A percentile compares a stretch with the other conserved stretches of the same genome.
These are phyloP conservation scores for Avicennia marina DNA, from an alignment of 257 asterid species.

Conservation along the genomic window DNA sequence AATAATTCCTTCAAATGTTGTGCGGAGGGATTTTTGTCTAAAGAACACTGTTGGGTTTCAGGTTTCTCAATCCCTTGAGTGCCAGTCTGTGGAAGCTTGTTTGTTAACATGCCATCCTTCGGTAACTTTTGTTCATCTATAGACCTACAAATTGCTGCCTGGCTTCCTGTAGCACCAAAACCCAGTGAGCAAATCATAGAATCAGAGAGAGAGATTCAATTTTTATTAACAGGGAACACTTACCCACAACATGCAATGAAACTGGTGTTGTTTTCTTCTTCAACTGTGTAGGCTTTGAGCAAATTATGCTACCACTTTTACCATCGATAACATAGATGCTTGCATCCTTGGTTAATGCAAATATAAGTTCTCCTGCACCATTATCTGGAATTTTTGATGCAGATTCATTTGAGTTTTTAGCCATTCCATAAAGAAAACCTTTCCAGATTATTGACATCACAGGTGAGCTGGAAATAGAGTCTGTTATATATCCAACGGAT, in stretches of 20 bases:
- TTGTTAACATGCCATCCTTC: constrained; percentile 28
- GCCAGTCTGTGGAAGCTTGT: constrained; percentile 32
- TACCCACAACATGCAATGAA: constrained; percentile 80
- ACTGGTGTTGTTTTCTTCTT: constrained; percentile 60
- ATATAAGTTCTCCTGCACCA: constrained; percentile 36
- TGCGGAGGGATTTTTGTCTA: constrained; percentile 29
- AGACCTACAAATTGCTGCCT: constrained; percentile 22
- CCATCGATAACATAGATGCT: constrained; percentile 49
- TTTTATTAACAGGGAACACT: constrained; percentile 29
- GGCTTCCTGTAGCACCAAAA: constrained; percentile 35
- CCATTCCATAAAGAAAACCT: constrained; percentile 27
- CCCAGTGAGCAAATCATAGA: constrained; percentile 21
- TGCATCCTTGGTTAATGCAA: constrained; percentile 61
- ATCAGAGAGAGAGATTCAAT: constrained; percentile 14
- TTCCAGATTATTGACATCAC: constrained; percentile 45
- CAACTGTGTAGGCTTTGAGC: constrained; percentile 49
- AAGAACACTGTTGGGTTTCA: constrained; percentile 28
- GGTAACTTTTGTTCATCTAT: constrained; percentile 28
- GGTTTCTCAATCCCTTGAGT: constrained; percentile 34
- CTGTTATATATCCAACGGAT: constrained; percentile 53
- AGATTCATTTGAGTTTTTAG: constrained; percentile 36
- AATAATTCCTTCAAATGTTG: constrained; percentile 39
- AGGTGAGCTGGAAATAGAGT: constrained; percentile 39
- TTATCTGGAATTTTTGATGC: constrained; percentile 35
- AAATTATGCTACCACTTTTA: constrained; percentile 42